Conservation (phyloP, 768 basidiomycete species). For the Trametes meyenii region DNA sequence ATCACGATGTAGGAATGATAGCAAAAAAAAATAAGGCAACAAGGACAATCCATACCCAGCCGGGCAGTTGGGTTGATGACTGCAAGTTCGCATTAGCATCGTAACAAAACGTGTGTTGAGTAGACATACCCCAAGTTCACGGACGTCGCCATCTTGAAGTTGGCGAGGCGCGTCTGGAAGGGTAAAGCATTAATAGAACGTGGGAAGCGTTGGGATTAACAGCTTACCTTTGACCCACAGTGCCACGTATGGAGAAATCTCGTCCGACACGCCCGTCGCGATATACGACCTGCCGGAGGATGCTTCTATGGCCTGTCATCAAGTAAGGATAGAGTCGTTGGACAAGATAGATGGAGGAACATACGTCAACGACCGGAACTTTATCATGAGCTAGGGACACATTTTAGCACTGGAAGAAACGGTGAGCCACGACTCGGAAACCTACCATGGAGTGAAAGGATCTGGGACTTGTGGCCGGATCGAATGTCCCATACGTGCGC, state of each 20-base stretch:
- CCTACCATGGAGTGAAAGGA: not conserved
- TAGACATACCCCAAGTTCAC: too few species aligned
- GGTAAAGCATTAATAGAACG: not conserved
- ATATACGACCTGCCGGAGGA: not conserved
- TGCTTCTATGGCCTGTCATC: not conserved
- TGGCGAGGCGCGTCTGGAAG: too few species aligned
- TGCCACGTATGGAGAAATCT: not conserved
- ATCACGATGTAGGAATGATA: too few species aligned
- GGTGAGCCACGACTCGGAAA: not conserved
- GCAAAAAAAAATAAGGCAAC: too few species aligned
- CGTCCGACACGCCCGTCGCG: not conserved
- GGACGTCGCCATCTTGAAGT: not conserved
- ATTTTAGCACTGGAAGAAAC: not conserved
- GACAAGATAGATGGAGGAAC: not conserved
- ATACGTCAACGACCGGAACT: not conserved
- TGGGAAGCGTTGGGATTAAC: not conserved
- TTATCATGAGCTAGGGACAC: not conserved
- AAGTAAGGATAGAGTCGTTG: not conserved
- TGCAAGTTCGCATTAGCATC: too few species aligned
- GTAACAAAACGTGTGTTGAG: too few species aligned
- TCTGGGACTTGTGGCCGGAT: not conserved
- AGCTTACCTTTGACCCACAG: not conserved
- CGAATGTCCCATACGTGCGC: not conserved
- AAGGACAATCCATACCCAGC: too few species aligned
- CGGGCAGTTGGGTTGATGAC: too few species aligned